These are phyloP conservation scores for Neurospora sp. DNA, from an alignment of 495 filamentous ascomycete species.

Conservation along the genomic window DNA sequence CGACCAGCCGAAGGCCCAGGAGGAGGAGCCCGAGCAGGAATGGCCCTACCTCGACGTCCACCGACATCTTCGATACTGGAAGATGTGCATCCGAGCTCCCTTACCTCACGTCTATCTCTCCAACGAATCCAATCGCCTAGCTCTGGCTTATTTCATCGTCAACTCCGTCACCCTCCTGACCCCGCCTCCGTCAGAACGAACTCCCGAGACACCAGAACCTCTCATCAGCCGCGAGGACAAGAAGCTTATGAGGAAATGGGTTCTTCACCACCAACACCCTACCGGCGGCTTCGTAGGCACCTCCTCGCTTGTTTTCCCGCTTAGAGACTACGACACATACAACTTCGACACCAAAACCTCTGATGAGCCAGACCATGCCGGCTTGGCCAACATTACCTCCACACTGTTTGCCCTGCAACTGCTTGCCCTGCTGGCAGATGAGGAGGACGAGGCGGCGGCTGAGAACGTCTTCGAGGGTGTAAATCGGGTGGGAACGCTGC, in stretches of 20 bases:
- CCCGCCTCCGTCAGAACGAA: conserved; percentile 11
- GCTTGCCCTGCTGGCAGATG: conserved; percentile 65
- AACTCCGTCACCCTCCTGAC: conserved; percentile 37
- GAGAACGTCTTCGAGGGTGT: conserved; percentile 40
- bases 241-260: conserved; percentile 27
- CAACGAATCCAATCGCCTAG: conserved; percentile 83
- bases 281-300: conserved; percentile 71
- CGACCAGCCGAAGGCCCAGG: neutral
- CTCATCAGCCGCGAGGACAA: conserved; percentile 28
- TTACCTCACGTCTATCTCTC: conserved; percentile 73
- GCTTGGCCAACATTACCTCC: conserved; percentile 73
- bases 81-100: conserved; percentile 71
- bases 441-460: conserved; percentile 33
- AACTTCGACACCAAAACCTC: conserved; percentile 10
- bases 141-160: conserved; percentile 72
- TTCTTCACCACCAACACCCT: conserved; percentile 70
- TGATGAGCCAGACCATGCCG: conserved; percentile 44
- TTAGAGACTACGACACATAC: conserved; percentile 23
- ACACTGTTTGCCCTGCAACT: conserved; percentile 79
- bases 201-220: conserved; percentile 11
- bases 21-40: neutral
- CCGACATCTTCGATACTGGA: conserved; percentile 84
- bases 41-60: conserved; percentile 51
- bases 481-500: conserved; percentile 53
- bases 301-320: conserved; percentile 40